Percentiles rank a stretch among this genome's conserved stretches.
Conservation (phyloP, 495 filamentous ascomycete genomes). For the Aspergillus haitiensis region DNA sequence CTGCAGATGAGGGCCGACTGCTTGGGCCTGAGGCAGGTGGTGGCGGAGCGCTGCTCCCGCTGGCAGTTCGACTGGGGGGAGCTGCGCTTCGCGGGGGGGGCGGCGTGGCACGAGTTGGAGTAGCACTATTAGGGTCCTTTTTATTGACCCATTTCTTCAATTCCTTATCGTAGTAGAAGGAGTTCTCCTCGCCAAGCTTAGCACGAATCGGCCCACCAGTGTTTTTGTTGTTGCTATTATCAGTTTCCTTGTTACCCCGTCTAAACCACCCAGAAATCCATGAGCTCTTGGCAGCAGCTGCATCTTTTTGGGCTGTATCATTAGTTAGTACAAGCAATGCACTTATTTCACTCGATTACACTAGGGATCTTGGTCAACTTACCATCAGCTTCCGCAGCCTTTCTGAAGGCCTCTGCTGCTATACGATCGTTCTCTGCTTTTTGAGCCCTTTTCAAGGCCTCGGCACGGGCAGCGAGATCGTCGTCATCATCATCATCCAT, state of each 20-base stretch:
- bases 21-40: constrained; percentile 33
- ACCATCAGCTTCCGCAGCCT: constrained; percentile 85
- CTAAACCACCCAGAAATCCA: constrained; percentile 89
- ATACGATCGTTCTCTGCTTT: constrained; percentile 53
- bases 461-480: constrained; percentile 48
- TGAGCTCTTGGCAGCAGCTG: constrained; percentile 60
- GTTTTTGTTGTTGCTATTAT: constrained; percentile 52
- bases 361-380: constrained; percentile 27
- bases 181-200: constrained; percentile 91
- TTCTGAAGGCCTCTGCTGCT: constrained; percentile 75
- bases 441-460: constrained; percentile 53
- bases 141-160: constrained; percentile 98
- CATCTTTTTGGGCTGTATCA: constrained; percentile 40
- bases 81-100: constrained; percentile 52
- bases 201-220: constrained; percentile 72
- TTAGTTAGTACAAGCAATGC: constrained; percentile 25
- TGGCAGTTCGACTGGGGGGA: constrained; percentile 42
- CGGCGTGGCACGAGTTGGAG: constrained; percentile 51
- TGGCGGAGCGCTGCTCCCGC: constrained; percentile 40
- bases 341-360: neutral
- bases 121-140: constrained; percentile 60
- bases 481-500: constrained; percentile 70
- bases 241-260: constrained; percentile 67
- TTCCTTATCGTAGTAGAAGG: constrained; percentile 90
- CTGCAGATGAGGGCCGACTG: constrained; percentile 44